A percentile compares a stretch with the other conserved stretches of the same genome.
Conservation (phyloP, 2,329 filamentous ascomycete species). For the Lomentospora prolificans region DNA sequence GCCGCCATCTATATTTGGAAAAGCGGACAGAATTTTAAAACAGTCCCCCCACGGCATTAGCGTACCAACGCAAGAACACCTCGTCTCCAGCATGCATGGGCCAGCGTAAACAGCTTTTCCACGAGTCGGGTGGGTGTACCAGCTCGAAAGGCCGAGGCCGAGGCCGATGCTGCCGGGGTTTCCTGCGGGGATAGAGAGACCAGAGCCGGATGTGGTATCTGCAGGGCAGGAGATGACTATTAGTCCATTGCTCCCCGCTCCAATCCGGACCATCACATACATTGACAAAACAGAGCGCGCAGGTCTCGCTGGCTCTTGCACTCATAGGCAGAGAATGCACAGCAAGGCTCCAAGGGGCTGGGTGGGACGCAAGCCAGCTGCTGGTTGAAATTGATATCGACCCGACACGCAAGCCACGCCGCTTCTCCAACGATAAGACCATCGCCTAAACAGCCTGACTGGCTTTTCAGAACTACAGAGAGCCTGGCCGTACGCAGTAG, state of each 20-base stretch:
- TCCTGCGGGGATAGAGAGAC: background rate
- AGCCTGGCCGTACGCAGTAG: background rate
- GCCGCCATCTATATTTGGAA: background rate
- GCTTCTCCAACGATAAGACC: too few species aligned
- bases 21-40: background rate
- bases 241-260: background rate
- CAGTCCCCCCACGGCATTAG: background rate
- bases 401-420: too few species aligned
- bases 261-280: background rate
- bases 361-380: too few species aligned
- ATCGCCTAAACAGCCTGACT: too few species aligned
- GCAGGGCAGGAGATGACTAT: background rate
- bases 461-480: too few species aligned
- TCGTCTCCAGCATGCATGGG: background rate
- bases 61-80: background rate
- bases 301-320: too few species aligned
- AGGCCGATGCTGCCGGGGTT: background rate
- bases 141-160: too few species aligned
- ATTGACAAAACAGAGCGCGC: background rate
- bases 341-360: too few species aligned
- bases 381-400: too few species aligned
- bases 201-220: background rate
- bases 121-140: background rate
- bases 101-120: background rate
- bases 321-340: too few species aligned